phyloP scores from a whole-genome alignment of 73 alveolate genomes.

The Paramecium biaurelia region DNA sequence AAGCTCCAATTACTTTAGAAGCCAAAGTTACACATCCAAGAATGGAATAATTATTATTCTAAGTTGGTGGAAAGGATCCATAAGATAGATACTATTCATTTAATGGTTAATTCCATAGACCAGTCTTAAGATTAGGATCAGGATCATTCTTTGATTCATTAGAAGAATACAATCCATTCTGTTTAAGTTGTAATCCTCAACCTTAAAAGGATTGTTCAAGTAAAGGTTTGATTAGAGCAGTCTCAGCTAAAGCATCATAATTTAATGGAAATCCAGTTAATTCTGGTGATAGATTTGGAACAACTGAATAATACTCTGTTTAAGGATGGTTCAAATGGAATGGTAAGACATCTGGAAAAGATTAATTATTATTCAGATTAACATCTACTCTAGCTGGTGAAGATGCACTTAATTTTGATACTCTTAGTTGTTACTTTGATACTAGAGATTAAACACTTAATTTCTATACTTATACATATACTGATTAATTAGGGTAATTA shows the following conservation, averaged over 20 bases:
- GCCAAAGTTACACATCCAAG: slow-evolving; percentile 22
- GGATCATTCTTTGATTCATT: slow-evolving; percentile 38
- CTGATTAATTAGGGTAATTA: background rate
- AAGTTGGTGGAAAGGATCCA: slow-evolving; percentile 45
- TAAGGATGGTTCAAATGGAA: slow-evolving; percentile 49
- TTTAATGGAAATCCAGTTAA: slow-evolving; percentile 5
- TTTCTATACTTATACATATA: slow-evolving; percentile 6
- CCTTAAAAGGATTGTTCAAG: slow-evolving; percentile 10
- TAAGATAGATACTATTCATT: background rate
- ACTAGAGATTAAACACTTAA: slow-evolving; percentile 34
- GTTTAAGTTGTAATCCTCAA: slow-evolving; percentile 2
- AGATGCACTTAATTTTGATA: background rate
- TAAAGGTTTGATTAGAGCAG: background rate
- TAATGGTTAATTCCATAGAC: slow-evolving; percentile 43
- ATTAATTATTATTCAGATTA: slow-evolving; percentile 19
- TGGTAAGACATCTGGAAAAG: background rate
- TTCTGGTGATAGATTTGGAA: background rate
- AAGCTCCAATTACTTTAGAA: background rate
- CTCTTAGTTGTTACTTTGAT: background rate
- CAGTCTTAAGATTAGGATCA: slow-evolving; percentile 38
- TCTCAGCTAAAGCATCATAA: background rate
- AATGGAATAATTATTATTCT: slow-evolving; percentile 30
- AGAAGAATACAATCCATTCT: background rate
- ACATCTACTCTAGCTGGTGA: background rate
- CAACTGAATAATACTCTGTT: background rate